A percentile compares a stretch with the other conserved stretches of the same genome.
These are phyloP conservation scores for Boletales sp. DNA, from an alignment of 768 basidiomycete genomes.

Conservation along the genomic window DNA sequence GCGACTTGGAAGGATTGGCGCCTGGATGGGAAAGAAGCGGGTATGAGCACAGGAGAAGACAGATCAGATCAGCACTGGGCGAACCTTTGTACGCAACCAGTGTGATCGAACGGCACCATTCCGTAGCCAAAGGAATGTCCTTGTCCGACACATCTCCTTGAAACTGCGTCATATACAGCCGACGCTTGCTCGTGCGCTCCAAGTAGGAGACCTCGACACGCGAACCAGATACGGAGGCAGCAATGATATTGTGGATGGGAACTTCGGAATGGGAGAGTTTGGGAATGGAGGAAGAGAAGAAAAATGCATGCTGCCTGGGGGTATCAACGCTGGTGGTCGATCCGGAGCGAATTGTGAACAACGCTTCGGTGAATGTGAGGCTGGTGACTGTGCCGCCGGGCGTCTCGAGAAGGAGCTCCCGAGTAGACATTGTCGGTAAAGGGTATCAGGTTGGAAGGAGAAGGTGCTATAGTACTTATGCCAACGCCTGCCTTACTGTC, in stretches of 20 bases:
- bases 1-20: slow-evolving; percentile 47
- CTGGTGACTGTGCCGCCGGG: slow-evolving; percentile 9
- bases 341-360: slow-evolving; percentile 27
- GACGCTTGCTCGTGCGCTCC: slow-evolving; percentile 38
- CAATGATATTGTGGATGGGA: slow-evolving; percentile 52
- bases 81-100: slow-evolving; percentile 58
- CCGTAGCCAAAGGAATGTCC: slow-evolving; percentile 32
- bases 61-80: neutral
- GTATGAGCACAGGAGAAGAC: neutral
- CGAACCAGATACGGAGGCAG: slow-evolving; percentile 38
- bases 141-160: slow-evolving; percentile 40
- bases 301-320: slow-evolving; percentile 5
- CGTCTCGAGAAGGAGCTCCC: slow-evolving; percentile 18
- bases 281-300: slow-evolving; percentile 4
- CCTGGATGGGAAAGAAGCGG: slow-evolving; percentile 29
- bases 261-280: slow-evolving; percentile 22
- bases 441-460: neutral
- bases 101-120: slow-evolving; percentile 58
- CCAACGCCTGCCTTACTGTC: too few species aligned
- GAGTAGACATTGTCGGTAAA: slow-evolving; percentile 13
- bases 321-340: neutral
- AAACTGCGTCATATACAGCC: slow-evolving; percentile 36
- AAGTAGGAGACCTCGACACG: slow-evolving; percentile 52
- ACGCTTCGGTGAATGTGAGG: slow-evolving; percentile 27
- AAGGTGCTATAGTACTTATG: too few species aligned